These are phyloP conservation scores for Evernia prunastri DNA, from an alignment of 495 filamentous ascomycete species.

Conservation along the genomic window DNA sequence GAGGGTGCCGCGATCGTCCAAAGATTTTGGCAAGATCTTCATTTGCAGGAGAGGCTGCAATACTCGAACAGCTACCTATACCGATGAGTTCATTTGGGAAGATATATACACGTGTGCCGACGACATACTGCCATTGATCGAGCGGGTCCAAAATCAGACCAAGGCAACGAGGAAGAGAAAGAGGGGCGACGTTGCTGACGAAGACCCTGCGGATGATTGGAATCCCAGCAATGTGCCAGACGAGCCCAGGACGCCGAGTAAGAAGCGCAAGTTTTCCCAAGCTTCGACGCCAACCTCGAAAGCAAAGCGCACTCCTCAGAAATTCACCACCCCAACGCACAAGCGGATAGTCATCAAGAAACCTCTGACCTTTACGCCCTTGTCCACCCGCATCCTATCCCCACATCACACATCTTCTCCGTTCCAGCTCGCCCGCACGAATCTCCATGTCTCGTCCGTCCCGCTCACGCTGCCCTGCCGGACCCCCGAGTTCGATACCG, in stretches of 20 bases:
- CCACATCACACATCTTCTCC: slow-evolving; percentile 73
- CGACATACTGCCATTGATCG: slow-evolving; percentile 56
- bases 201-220: slow-evolving; percentile 38
- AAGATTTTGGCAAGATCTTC: slow-evolving; percentile 81
- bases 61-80: slow-evolving; percentile 81
- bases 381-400: slow-evolving; percentile 80
- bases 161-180: slow-evolving; percentile 59
- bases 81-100: slow-evolving; percentile 89
- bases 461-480: slow-evolving; percentile 85
- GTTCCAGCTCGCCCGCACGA: slow-evolving; percentile 81
- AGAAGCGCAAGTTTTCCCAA: slow-evolving; percentile 45
- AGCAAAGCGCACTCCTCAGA: slow-evolving; percentile 46
- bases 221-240: slow-evolving; percentile 34
- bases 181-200: slow-evolving; percentile 38
- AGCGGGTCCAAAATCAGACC: slow-evolving; percentile 62
- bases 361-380: slow-evolving; percentile 87
- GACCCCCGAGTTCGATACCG: slow-evolving; percentile 81
- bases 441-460: slow-evolving; percentile 89
- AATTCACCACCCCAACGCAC: slow-evolving; percentile 64
- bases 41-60: slow-evolving; percentile 86
- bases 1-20: slow-evolving; percentile 62
- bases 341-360: slow-evolving; percentile 81
- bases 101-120: slow-evolving; percentile 63
- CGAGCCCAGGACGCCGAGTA: slow-evolving; percentile 51
- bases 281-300: slow-evolving; percentile 53